Conservation (phyloP, 1,284 basidiomycete genomes). For the Porodaedalea pini region DNA sequence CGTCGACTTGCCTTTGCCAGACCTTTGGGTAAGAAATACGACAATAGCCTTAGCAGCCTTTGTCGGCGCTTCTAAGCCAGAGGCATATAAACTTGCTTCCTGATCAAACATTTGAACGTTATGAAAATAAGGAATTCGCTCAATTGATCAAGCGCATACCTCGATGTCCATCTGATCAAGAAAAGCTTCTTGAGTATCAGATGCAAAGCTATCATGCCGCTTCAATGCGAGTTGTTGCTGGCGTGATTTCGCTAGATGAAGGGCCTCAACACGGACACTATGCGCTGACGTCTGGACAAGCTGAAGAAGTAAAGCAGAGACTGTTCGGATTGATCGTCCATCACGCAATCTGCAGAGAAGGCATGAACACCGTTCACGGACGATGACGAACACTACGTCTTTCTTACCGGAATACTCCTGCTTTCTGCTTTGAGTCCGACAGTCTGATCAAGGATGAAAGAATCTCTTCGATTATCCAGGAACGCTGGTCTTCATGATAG, state of each 20-base stretch:
- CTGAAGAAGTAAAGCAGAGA: constrained; percentile 89
- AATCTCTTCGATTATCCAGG: constrained; percentile 97
- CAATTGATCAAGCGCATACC: constrained; percentile 34
- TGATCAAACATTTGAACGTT: constrained; percentile 27
- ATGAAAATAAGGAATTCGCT: constrained; percentile 11
- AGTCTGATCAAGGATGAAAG: constrained; percentile 85
- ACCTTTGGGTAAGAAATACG: constrained; percentile 78
- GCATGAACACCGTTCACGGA: neutral
- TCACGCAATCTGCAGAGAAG: constrained; percentile 58
- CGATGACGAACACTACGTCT: neutral
- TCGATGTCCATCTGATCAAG: constrained; percentile 65
- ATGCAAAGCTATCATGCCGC: constrained; percentile 53
- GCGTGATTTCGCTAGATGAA: constrained; percentile 56
- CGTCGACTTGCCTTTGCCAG: constrained; percentile 77
- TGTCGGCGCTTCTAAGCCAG: constrained; percentile 74
- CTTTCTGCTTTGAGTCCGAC: constrained; percentile 83
- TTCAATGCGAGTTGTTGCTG: constrained; percentile 58
- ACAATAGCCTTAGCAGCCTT: constrained; percentile 83
- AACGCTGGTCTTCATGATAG: constrained; percentile 82
- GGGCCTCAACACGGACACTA: constrained; percentile 65
- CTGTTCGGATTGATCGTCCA: constrained; percentile 84
- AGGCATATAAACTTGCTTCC: constrained; percentile 65
- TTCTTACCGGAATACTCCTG: constrained; percentile 75
- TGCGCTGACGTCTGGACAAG: constrained; percentile 93
- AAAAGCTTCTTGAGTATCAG: constrained; percentile 45